A percentile compares a stretch with the other conserved stretches of the same genome.
Conservation (phyloP, 2,329 filamentous ascomycete species). For the Ustilaginoidea virens region DNA sequence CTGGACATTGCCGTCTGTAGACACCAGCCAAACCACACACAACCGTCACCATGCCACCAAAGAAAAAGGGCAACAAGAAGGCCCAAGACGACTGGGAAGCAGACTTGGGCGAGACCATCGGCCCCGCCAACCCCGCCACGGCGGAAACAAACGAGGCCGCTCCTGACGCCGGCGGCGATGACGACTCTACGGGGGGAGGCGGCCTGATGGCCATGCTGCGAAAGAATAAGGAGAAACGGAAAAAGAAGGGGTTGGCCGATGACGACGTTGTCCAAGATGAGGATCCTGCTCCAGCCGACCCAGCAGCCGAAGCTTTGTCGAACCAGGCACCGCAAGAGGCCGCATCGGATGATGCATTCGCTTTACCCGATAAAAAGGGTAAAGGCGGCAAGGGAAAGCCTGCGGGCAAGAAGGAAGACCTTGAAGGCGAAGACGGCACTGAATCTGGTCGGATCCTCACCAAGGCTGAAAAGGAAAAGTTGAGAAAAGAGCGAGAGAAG, state of each 20-base stretch:
- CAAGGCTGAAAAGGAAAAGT: conserved; percentile 96
- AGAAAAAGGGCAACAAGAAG: conserved; percentile 82
- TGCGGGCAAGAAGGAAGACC: conserved; percentile 26
- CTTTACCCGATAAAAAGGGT: conserved; percentile 60
- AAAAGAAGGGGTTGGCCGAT: conserved; percentile 69
- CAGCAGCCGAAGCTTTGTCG: conserved; percentile 22
- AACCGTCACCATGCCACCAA: conserved; percentile 60
- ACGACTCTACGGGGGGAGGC: conserved; percentile 40
- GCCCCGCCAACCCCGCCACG: conserved; percentile 37
- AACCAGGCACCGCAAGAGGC: conserved; percentile 69
- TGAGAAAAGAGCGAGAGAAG: conserved; percentile 98
- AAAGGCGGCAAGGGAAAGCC: conserved; percentile 40
- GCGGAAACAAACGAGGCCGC: conserved; percentile 26
- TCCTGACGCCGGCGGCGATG: conserved; percentile 31
- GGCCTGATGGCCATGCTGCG: conserved; percentile 67
- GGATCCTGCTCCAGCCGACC: conserved; percentile 18
- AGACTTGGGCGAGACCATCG: conserved; percentile 67
- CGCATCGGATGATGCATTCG: conserved; percentile 73
- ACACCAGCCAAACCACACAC: conserved; percentile 3
- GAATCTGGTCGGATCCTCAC: conserved; percentile 62
- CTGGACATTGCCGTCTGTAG: too few species aligned
- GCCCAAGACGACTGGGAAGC: conserved; percentile 88
- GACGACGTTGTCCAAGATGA: conserved; percentile 58
- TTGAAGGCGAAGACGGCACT: conserved; percentile 35
- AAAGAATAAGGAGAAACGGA: conserved; percentile 74